phyloP scores from a whole-genome alignment of 1,139 yeast genomes.

The Lodderomyces metapsilosis region DNA sequence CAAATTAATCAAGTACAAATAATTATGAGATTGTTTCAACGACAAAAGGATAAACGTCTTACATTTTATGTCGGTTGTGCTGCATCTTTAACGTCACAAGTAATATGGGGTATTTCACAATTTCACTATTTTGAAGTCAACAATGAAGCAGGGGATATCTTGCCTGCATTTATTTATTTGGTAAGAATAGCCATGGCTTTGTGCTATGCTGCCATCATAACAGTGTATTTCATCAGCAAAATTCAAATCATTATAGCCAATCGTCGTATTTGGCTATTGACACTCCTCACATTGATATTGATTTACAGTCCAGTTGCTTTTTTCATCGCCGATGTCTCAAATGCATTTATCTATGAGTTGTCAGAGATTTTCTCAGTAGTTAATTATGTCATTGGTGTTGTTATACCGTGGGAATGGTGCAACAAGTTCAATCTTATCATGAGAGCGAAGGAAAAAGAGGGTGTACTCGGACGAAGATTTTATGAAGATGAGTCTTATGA shows the following conservation, averaged over 20 bases:
- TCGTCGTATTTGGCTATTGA: constrained; percentile 50
- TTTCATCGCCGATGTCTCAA: constrained; percentile 75
- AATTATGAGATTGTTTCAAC: constrained; percentile 65
- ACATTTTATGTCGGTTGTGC: constrained; percentile 61
- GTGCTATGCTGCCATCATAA: constrained; percentile 66
- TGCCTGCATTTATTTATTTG: constrained; percentile 78
- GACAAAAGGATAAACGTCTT: constrained; percentile 69
- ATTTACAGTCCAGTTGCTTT: constrained; percentile 69
- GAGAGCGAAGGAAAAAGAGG: constrained; percentile 68
- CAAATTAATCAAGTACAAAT: constrained; percentile 78
- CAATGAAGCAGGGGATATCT: constrained; percentile 52
- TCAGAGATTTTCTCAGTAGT: constrained; percentile 73
- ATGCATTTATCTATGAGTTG: constrained; percentile 67
- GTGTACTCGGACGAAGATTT: constrained; percentile 75
- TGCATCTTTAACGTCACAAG: constrained; percentile 58
- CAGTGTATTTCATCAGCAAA: constrained; percentile 58
- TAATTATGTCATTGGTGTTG: constrained; percentile 69
- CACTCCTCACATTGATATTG: constrained; percentile 57
- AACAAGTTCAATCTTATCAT: constrained; percentile 63
- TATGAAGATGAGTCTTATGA: constrained; percentile 66
- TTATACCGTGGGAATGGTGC: constrained; percentile 88
- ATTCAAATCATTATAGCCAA: constrained; percentile 54
- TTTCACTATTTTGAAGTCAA: constrained; percentile 38
- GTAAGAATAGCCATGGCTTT: constrained; percentile 74
- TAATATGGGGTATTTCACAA: constrained; percentile 68